Conservation (phyloP, 345 rosid genomes). For the Aquilaria yunnanensis region DNA sequence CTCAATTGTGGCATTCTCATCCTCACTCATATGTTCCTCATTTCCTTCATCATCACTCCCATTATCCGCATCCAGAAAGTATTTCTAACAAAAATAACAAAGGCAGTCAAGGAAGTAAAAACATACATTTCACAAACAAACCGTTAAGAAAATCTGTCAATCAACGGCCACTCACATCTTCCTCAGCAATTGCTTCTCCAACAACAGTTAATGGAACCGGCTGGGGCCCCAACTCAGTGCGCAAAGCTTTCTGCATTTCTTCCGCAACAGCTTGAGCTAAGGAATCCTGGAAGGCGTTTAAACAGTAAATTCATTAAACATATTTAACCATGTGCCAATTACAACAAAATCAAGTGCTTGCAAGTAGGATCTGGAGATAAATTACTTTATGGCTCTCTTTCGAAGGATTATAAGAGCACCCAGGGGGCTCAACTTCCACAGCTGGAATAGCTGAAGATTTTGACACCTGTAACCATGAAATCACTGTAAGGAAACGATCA, state of each 20-base stretch:
- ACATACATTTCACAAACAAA: not conserved
- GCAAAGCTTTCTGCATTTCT: conserved; percentile 86
- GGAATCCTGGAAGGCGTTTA: conserved; percentile 47
- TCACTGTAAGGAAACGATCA: not conserved
- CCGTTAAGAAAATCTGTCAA: not conserved
- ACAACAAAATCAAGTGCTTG: not conserved
- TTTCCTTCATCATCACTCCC: conserved; percentile 41
- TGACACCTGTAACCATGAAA: conserved; percentile 27
- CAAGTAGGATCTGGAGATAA: conserved; percentile 1
- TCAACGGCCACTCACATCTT: conserved; percentile 43
- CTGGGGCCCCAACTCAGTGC: conserved; percentile 77
- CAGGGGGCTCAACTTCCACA: conserved; percentile 90
- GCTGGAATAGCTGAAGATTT: conserved; percentile 67
- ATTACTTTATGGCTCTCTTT: conserved; percentile 76
- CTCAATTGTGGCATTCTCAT: conserved; percentile 31
- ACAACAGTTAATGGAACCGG: conserved; percentile 81
- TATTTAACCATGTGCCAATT: no score
- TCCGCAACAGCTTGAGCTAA: conserved; percentile 94
- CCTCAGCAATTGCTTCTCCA: conserved; percentile 55
- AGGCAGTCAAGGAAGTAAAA: conserved; percentile 5
- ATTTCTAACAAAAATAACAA: conserved; percentile 38
- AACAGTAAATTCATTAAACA: not conserved
- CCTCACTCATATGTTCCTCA: conserved; percentile 23
- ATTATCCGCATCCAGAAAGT: conserved; percentile 68
- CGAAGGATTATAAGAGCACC: conserved; percentile 89